phyloP scores from a whole-genome alignment of 2,329 filamentous ascomycete species.

The Penicillium sp. region DNA sequence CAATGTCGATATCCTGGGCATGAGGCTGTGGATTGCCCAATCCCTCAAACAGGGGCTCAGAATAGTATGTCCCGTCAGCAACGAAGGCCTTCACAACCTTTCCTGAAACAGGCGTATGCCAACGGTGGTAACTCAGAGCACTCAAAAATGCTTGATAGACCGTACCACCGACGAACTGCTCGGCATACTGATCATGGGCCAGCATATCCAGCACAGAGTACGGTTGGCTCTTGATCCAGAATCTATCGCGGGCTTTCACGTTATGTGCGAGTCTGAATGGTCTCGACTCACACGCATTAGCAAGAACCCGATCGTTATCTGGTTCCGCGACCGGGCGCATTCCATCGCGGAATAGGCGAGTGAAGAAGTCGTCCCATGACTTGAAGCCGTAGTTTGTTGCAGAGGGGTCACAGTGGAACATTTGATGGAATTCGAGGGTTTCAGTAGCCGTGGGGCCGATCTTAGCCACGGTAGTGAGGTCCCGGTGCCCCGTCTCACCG shows the following conservation, averaged over 20 bases:
- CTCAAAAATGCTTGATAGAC: constrained; percentile 71
- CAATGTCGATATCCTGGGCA: constrained; percentile 28
- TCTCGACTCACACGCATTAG: constrained; percentile 65
- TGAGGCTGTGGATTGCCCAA: constrained; percentile 34
- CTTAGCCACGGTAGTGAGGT: constrained; percentile 39
- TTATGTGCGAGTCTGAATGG: constrained; percentile 54
- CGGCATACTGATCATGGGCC: constrained; percentile 52
- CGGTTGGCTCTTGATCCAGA: constrained; percentile 70
- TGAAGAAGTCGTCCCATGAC: constrained; percentile 73
- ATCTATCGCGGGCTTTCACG: constrained; percentile 59
- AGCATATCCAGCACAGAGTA: constrained; percentile 68
- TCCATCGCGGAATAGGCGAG: constrained; percentile 54
- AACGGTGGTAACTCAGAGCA: constrained; percentile 68
- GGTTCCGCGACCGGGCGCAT: constrained; percentile 63
- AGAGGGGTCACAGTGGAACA: constrained; percentile 31
- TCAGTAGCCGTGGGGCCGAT: constrained; percentile 18
- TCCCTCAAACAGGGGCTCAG: constrained; percentile 57
- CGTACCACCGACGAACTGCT: constrained; percentile 61
- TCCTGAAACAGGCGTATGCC: constrained; percentile 69
- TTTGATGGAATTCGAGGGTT: constrained; percentile 27
- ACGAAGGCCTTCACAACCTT: constrained; percentile 59
- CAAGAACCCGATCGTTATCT: constrained; percentile 50
- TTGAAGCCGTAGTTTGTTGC: constrained; percentile 52
- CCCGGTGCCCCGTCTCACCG: constrained; percentile 48
- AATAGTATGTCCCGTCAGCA: constrained; percentile 67